Evolutionary conservation across 768 basidiomycete genomes (phyloP), one percentile per base, ranked within the genome.

Genomic region (Trametes sanguinea): DNA sequence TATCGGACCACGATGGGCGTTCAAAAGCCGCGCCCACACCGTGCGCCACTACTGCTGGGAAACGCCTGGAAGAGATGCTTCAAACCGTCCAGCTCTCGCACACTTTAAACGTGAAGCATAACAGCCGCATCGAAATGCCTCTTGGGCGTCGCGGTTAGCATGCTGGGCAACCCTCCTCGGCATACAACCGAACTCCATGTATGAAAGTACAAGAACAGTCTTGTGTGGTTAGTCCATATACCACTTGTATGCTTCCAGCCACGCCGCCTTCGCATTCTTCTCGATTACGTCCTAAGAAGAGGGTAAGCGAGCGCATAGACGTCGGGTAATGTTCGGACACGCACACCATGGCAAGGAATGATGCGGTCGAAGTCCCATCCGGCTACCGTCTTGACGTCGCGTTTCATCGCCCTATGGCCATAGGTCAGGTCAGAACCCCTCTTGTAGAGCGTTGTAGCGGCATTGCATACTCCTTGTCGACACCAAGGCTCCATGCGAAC

Each of bases 321-420:
- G 32, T 40, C 30, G 16, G 32, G 13, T 54, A 22, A 9, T 51
- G 46, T 13, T 60, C 71, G 30, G 39, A n/a, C 17, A 66, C 78
- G 61, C 56, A 81, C 82, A 30, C 81, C 83, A 71, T 91, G 89
- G 64, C 89, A 91, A 60, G 88, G 87, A 46, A 90, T 90, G 64
- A 90, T 86, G 46, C 85, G 76, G 5, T 86, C 80, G 68, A 90
- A 90, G 65, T 87, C 84, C 92, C 92, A 94, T 0, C 73, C 78
- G 1, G 83, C 78, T 2, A 94, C 90, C 1, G 79, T 84, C 66
- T 79, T 82, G 5, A 82, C 85, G 64, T 89, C 86, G 22, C 82
- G 78, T 47, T 77, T 78, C 88, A 91, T 90, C 14, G 75, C 75
- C 48, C 80, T 80, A 65, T 0, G 16, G 40, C 35, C 40, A 48